Evolutionary conservation across 495 filamentous ascomycete species (phyloP).

Genomic region (Durotheca rogersii): DNA sequence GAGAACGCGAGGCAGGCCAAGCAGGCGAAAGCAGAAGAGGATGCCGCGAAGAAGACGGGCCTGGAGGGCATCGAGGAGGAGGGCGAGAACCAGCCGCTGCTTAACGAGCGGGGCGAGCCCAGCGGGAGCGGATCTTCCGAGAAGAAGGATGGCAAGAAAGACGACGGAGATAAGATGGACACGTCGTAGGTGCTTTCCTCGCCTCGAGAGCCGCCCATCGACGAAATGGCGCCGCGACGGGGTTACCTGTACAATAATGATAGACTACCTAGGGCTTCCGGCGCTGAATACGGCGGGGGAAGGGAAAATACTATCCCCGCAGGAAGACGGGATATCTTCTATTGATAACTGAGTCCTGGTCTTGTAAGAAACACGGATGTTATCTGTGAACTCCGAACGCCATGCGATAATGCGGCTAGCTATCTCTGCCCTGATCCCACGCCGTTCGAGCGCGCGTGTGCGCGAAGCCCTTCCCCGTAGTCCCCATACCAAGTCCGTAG

Average conservation of each 20-base stretch:
- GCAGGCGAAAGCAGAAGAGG: slow-evolving; percentile 73
- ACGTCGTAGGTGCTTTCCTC: slow-evolving; percentile 58
- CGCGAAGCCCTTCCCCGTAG: no score
- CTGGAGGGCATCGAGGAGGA: slow-evolving; percentile 86
- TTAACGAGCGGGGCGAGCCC: slow-evolving; percentile 66
- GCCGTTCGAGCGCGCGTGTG: no score
- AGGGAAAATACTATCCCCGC: slow-evolving; percentile 14
- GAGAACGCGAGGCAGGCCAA: slow-evolving; percentile 91
- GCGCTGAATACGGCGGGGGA: slow-evolving; percentile 8
- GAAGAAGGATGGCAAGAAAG: slow-evolving; percentile 64
- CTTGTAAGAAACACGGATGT: slow-evolving; percentile 1
- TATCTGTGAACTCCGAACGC: slow-evolving; percentile 31
- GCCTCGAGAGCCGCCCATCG: slow-evolving; percentile 8
- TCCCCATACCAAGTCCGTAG: no score
- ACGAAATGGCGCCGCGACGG: slow-evolving; percentile 24
- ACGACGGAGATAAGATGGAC: slow-evolving; percentile 85
- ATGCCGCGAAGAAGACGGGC: slow-evolving; percentile 63
- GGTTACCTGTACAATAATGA: slow-evolving; percentile 35
- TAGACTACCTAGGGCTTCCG: slow-evolving; percentile 18
- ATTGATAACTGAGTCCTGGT: slow-evolving; percentile 9
- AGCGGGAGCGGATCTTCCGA: slow-evolving; percentile 54
- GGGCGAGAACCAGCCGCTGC: slow-evolving; percentile 63
- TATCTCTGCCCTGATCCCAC: slow-evolving; percentile 4
- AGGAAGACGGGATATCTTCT: slow-evolving; percentile 2
- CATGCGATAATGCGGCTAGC: slow-evolving; percentile 27